phyloP scores from a whole-genome alignment of 805 yeast species.

The Metschnikowia reukaufii region DNA sequence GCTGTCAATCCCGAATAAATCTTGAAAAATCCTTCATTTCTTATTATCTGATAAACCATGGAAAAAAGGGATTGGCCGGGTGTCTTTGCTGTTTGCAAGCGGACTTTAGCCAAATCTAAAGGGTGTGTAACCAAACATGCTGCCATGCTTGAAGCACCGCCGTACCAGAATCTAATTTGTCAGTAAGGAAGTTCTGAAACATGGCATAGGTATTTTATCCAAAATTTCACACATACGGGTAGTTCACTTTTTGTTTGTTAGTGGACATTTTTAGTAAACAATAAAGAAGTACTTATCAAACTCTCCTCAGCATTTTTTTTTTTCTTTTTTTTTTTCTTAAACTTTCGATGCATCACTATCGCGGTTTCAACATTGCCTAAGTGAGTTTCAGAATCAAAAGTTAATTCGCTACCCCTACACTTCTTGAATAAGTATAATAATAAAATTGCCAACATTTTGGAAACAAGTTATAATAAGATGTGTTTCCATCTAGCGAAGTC shows the following conservation, averaged over 20 bases:
- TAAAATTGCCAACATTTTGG: too few species aligned
- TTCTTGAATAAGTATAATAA: too few species aligned
- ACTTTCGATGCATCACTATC: too few species aligned
- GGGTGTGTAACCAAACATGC: slow-evolving; percentile 78
- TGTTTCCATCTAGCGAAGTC: too few species aligned
- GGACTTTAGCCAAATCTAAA: slow-evolving; percentile 80
- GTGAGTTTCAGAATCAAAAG: too few species aligned
- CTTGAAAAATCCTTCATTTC: slow-evolving; percentile 64
- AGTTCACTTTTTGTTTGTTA: slow-evolving; percentile 19
- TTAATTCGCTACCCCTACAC: too few species aligned
- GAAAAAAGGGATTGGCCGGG: slow-evolving; percentile 64
- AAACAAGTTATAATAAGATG: too few species aligned
- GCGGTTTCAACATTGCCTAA: too few species aligned
- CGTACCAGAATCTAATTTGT: slow-evolving; percentile 53
- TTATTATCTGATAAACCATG: slow-evolving; percentile 60
- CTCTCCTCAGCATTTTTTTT: neutral
- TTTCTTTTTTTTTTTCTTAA: neutral
- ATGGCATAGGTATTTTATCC: neutral
- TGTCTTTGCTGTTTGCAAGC: slow-evolving; percentile 72
- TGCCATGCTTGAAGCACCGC: slow-evolving; percentile 67
- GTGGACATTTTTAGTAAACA: slow-evolving; percentile 13
- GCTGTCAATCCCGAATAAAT: slow-evolving; percentile 85
- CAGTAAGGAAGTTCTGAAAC: neutral
- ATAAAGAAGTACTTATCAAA: neutral
- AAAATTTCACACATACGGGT: slow-evolving; percentile 21